Base-by-base conservation (phyloP, 805 yeast genomes). In the Wickerhamomyces silvicola region DNA sequence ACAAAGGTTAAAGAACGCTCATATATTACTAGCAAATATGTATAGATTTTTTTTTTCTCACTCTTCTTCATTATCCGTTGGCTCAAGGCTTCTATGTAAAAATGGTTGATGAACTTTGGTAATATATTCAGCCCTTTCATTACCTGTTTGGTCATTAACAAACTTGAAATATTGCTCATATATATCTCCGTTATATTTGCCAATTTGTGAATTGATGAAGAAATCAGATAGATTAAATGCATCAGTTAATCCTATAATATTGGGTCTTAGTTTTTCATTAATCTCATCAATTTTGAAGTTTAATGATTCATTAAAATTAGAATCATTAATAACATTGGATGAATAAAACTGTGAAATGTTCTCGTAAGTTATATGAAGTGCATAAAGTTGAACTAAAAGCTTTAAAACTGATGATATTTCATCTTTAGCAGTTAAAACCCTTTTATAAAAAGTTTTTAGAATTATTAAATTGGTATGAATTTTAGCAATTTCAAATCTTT, bases 141-240 rank as follows among this genome's bases (percentile, higher is more conserved):
- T 33, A n/a, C 40, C 48, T n/a, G 40, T 58, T 65, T 73, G 36
- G 57, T 61, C 18, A 35, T 60, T 54, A 10, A 77, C 75, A 29
- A 73, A 72, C 50, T 77, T 75, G 41, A 80, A 80, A 60, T 85
- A 85, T 49, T 82, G 74, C 46, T 78, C 77, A 58, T 87, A 87
- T 28, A 82, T 75, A 53, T 85, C 79, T 33, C 96, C 95, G 46
- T 82, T 78, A 56, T 71, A 78, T 33, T 66, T 68, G 20, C 96
- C 96, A 38, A 87, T 73, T n/a, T 88, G 78, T 1, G 95, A 75
- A 55, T 85, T 81, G 49, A 87, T 67, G 62, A 81, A 72, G 54
- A 70, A 79, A 60, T 87, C 95, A 18, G 83, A 72, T 41, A 81
- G 66, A 56, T 80, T 75, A 66, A 87, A 87, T 1, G 94, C 70